phyloP scores from a whole-genome alignment of 257 asterid genomes.

The Nicotiana tabacum region DNA sequence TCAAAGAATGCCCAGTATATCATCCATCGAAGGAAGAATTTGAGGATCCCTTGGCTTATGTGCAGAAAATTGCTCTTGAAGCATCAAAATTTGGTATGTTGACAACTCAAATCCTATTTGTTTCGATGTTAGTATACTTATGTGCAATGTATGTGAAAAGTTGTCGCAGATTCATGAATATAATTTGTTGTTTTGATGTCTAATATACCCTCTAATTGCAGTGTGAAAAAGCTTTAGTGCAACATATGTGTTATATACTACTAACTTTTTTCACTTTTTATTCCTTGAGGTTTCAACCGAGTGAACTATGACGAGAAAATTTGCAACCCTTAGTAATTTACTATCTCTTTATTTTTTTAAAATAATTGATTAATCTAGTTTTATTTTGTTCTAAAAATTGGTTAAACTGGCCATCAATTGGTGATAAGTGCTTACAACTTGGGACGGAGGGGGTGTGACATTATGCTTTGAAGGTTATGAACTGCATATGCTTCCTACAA shows the following conservation, averaged over 20 bases:
- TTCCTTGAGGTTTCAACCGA: not conserved
- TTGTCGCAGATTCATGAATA: not conserved
- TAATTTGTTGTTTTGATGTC: not conserved
- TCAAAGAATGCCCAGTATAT: conserved; percentile 33
- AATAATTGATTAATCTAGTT: not conserved
- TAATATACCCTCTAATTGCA: not conserved
- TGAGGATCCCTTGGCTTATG: conserved; percentile 32
- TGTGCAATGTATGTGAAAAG: not conserved
- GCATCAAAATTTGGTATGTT: conserved; percentile 42
- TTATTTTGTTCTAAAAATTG: not conserved
- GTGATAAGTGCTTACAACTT: not conserved
- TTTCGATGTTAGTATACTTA: not conserved
- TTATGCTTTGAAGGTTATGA: not conserved
- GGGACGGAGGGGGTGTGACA: not conserved
- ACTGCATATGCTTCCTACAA: not conserved
- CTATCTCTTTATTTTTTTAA: not conserved
- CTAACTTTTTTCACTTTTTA: not conserved
- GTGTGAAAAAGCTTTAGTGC: not conserved
- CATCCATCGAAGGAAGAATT: conserved; percentile 40
- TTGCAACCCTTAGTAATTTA: not conserved
- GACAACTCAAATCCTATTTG: not conserved
- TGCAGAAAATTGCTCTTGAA: conserved; percentile 33
- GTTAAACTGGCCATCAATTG: too few relatives aligned
- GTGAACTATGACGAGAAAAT: not conserved
- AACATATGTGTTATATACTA: not conserved